Base-by-base conservation (phyloP, 768 basidiomycete genomes). In the Serendipita sp. region DNA sequence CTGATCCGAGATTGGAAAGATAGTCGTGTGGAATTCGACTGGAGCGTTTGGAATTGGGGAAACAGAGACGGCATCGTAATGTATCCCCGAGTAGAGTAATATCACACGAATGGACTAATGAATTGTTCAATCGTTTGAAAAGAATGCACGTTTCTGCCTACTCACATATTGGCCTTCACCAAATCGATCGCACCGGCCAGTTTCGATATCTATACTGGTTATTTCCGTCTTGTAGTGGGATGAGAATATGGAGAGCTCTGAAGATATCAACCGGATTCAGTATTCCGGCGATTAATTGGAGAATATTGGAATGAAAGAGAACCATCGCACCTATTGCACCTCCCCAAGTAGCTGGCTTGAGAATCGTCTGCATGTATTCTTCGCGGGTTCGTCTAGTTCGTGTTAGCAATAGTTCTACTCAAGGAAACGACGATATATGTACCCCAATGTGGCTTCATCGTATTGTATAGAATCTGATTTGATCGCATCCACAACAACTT, bases 41-140 rank as follows among this genome's bases (percentile, higher is more conserved):
- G 90, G 89, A 2, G 88, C 89, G 53, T 85, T 84, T 7, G 78
- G 76, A 73, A 82, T 78, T 0, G 92, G 96, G 15, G 94, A 84
- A 45, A 94, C 76, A 0, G 89, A 86, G 3, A 87, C 83, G 7
- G 90, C 90, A 73, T 99, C 95, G 74, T 99, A 99, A 73, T 98
- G 94, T 53, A 97, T 96, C 2, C 95, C 95, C 0, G 89, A 92
- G 75, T 98, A 98, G 3, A 97, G 78, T n/a, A 97, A 71, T 13
- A 96, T 73, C 65, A 84, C 86, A 18, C 86, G 79, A 73, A 72
- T 65, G 45, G 65, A 15, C 58, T 66, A 66, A 63, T 24, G 28
- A 46, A 18, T 18, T 13, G 2, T 11, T 24, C n/a, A 34, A 18
- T 2, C 18, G 2, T 18, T 11, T n/a, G n/a, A 35, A 44, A 24